Base-by-base conservation (phyloP, 2,329 filamentous ascomycete species). In the Beauveria rudraprayagi region DNA sequence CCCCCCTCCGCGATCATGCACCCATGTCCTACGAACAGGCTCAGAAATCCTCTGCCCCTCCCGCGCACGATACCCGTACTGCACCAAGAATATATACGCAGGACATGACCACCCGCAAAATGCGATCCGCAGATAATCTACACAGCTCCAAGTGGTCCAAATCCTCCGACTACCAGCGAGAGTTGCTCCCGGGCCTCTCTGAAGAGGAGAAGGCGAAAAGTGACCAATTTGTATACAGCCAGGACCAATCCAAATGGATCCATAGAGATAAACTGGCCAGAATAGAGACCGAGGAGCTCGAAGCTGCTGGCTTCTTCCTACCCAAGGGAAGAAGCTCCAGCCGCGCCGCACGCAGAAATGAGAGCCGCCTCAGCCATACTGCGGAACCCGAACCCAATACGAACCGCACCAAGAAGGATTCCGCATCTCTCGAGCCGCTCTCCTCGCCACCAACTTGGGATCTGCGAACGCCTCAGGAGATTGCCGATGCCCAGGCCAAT, bases 261-360 rank as follows among this genome's bases (percentile, higher is more conserved):
- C 90, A 94, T 70, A 80, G 90, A 61, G 90, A 94, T 74, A 93
- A 93, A 75, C 76, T 94, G 63, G 90, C 89, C 60, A 84, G 84
- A 70, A 94, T 93, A 66, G 90, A 94, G 74, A 93, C 79, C 66
- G 82, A 87, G 69, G 90, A 94, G 74, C 80, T 94, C 64, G 88
- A 91, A 71, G 89, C 89, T 62, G 89, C 89, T 7, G 90, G 90
- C 34, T 86, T 92, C 67, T 78, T 83, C 56, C 70, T 88, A 63
- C 79, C 85, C 64, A 75, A 78, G 67, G 69, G 81, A 37, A 76
- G 84, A 65, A 76, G 83, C 57, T 75, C 80, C 56, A 81, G 83
- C 74, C 77, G 78, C 65, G 7, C 26, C 17, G 76, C 75, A 68
- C 66, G 75, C 60, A 67, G 71, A 16, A 74, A 70, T 63, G 70